Conservation (phyloP, 2,329 filamentous ascomycete genomes). For the Nectriaceae sp. region DNA sequence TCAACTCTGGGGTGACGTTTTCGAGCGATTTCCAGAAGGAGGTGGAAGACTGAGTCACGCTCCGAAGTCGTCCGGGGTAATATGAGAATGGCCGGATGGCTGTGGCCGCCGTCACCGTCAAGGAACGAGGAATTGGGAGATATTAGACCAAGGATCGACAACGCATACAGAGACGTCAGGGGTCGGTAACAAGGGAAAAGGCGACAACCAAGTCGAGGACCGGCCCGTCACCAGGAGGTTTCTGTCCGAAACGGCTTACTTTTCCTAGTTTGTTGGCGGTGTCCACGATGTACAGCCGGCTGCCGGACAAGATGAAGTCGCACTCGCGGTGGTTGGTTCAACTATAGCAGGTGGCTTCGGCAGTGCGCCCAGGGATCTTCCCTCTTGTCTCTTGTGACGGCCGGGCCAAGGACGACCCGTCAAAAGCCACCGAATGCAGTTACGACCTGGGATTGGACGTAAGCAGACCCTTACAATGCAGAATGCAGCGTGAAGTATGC, state of each 20-base stretch:
- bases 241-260: not conserved
- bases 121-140: not conserved
- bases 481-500: too few species aligned
- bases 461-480: too few species aligned
- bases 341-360: not conserved
- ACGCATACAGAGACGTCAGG: not conserved
- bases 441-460: not conserved
- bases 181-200: not conserved
- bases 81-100: not conserved
- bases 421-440: not conserved
- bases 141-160: not conserved
- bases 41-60: too few species aligned
- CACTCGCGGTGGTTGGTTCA: not conserved
- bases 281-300: too few species aligned
- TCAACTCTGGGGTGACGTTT: too few species aligned
- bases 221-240: not conserved
- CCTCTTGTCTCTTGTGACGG: not conserved
- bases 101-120: not conserved
- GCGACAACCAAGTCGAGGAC: not conserved
- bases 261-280: too few species aligned
- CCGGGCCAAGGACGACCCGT: not conserved
- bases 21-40: too few species aligned
- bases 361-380: not conserved
- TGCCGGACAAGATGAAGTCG: too few species aligned
- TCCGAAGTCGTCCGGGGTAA: not conserved